A percentile compares a stretch with the other conserved stretches of the same genome.
phyloP scores from a whole-genome alignment of 1,139 yeast species.

The Geotrichum fermentans region DNA sequence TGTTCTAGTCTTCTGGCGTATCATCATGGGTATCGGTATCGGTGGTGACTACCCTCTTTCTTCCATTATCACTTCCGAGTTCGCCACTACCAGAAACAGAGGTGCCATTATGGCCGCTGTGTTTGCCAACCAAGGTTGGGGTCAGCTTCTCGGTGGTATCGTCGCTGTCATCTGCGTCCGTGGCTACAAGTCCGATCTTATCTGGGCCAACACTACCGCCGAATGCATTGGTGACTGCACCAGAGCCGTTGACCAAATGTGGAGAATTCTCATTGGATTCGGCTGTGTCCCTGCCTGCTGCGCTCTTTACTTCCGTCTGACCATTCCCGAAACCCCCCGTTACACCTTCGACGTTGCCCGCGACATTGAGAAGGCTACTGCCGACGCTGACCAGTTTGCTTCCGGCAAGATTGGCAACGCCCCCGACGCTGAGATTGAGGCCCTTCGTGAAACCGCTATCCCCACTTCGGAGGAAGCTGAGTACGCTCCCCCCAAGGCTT shows the following conservation, averaged over 20 bases:
- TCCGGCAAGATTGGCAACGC: conserved; percentile 46
- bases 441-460: conserved; percentile 11
- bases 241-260: conserved; percentile 83
- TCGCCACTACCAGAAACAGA: conserved; percentile 37
- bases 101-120: conserved; percentile 41
- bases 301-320: conserved; percentile 83
- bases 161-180: conserved; percentile 36
- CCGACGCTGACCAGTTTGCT: conserved; percentile 48
- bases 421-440: conserved; percentile 38
- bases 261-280: conserved; percentile 84
- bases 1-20: conserved; percentile 42
- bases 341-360: conserved; percentile 69
- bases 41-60: conserved; percentile 99
- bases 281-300: conserved; percentile 83
- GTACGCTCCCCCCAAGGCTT: conserved; percentile 42
- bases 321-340: conserved; percentile 92
- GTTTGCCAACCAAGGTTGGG: conserved; percentile 45
- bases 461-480: conserved; percentile 5
- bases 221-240: conserved; percentile 50
- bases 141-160: conserved; percentile 42
- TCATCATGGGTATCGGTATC: conserved; percentile 59
- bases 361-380: conserved; percentile 62
- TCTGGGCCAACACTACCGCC: conserved; percentile 68
- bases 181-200: conserved; percentile 48
- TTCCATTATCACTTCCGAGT: conserved; percentile 49